These are phyloP conservation scores for Eucalyptus curtisii DNA, from an alignment of 345 rosid genomes.

Conservation along the genomic window DNA sequence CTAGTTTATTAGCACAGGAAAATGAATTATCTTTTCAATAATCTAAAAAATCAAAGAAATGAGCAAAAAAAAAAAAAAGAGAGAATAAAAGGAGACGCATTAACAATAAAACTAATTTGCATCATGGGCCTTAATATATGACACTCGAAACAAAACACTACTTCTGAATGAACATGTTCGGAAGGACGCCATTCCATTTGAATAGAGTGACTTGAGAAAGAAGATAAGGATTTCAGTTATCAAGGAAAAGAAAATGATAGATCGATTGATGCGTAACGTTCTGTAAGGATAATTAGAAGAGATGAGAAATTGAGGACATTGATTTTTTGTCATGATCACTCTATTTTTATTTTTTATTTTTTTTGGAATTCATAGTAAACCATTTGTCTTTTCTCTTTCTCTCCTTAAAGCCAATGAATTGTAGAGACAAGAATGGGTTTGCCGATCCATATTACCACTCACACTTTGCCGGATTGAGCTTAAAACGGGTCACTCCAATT, in stretches of 20 bases:
- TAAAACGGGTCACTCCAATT: background rate
- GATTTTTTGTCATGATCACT: background rate
- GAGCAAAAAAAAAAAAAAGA: background rate
- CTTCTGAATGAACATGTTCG: background rate
- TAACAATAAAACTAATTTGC: background rate
- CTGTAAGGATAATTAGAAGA: background rate
- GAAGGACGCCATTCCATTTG: background rate
- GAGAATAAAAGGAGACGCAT: background rate
- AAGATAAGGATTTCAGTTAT: too few species aligned
- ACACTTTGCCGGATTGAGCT: background rate
- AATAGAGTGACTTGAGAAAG: background rate
- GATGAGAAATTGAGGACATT: too few species aligned
- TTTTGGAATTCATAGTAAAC: background rate
- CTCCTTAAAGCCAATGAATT: background rate
- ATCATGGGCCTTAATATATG: background rate
- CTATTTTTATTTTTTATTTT: rapidly evolving
- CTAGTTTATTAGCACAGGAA: background rate
- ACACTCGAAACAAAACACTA: background rate
- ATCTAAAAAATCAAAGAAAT: background rate
- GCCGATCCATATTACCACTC: background rate
- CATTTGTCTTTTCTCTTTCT: background rate
- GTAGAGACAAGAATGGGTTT: background rate
- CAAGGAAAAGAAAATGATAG: background rate
- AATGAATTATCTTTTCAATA: background rate
- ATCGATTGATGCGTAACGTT: rapidly evolving